Conservation (phyloP, 192 early-diverging fungal species). For the Coemansia nantahalensis region DNA sequence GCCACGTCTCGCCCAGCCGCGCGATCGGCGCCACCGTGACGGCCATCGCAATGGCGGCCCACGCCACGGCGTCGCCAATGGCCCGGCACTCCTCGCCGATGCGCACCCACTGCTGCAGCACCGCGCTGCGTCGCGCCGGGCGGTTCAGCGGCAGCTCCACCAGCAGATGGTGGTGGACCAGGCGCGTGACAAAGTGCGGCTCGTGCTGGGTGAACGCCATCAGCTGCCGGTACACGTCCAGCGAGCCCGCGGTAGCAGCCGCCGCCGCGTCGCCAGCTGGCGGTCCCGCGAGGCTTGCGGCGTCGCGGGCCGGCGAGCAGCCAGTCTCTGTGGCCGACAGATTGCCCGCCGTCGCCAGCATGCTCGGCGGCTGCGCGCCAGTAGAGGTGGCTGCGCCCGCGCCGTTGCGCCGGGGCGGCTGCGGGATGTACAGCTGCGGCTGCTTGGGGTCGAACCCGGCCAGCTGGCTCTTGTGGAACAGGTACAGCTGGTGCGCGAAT, state of each 20-base stretch:
- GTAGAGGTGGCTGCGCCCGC: not conserved
- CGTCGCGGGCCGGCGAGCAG: constrained; percentile 1
- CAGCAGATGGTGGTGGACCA: constrained; percentile 66
- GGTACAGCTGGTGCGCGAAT: constrained; percentile 68
- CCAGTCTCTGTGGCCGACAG: constrained; percentile 1
- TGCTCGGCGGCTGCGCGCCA: constrained; percentile 19
- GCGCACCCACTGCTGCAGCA: constrained; percentile 69
- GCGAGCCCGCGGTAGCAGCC: constrained; percentile 8
- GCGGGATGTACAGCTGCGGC: constrained; percentile 34
- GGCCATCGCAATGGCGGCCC: constrained; percentile 65
- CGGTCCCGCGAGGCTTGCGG: not conserved
- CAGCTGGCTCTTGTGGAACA: constrained; percentile 58
- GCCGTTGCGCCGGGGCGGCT: not conserved
- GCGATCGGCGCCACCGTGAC: constrained; percentile 64
- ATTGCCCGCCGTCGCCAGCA: constrained; percentile 12
- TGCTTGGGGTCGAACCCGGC: constrained; percentile 34
- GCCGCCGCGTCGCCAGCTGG: not conserved
- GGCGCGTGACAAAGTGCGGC: constrained; percentile 71
- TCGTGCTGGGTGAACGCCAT: constrained; percentile 56
- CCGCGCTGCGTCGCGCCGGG: constrained; percentile 47
- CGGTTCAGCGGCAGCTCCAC: constrained; percentile 56
- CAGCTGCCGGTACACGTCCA: constrained; percentile 40
- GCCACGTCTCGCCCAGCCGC: constrained; percentile 69
- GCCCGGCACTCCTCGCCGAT: constrained; percentile 56
- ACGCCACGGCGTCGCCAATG: constrained; percentile 64